Percentiles rank a stretch among this genome's conserved stretches.
Conservation (phyloP, 2,329 filamentous ascomycete genomes). For the Penicillium sp. region DNA sequence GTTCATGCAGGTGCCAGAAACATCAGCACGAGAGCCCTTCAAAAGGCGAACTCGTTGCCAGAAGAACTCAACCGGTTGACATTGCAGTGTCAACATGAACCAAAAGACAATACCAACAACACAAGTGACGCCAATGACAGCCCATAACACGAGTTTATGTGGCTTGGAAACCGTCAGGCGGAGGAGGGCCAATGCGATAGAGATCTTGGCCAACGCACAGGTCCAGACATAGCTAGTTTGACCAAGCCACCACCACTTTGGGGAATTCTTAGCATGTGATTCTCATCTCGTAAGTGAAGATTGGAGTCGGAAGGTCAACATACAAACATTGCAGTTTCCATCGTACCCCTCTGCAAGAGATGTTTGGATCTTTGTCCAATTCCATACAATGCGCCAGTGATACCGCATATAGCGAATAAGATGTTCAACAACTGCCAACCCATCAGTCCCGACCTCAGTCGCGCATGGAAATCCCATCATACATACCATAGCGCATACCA, state of each 20-base stretch:
- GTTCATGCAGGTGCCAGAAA: conserved; percentile 40
- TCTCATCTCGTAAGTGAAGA: not conserved
- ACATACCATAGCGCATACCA: conserved; percentile 38
- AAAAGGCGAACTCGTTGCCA: conserved; percentile 42
- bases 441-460: not conserved
- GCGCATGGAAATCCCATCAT: not conserved
- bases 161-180: conserved; percentile 48
- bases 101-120: conserved; percentile 49
- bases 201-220: conserved; percentile 50
- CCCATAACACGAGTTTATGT: conserved; percentile 48
- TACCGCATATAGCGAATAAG: conserved; percentile 36
- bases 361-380: conserved; percentile 25
- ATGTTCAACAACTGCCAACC: conserved; percentile 29
- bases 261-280: conserved; percentile 2
- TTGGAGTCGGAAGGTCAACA: not conserved
- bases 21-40: not conserved
- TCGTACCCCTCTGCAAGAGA: conserved; percentile 17
- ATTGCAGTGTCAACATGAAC: conserved; percentile 54
- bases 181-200: conserved; percentile 54
- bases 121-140: conserved; percentile 47
- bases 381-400: conserved; percentile 34
- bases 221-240: conserved; percentile 54
- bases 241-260: conserved; percentile 53
- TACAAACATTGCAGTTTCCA: conserved; percentile 22
- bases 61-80: conserved; percentile 51